A percentile compares a stretch with the other conserved stretches of the same genome.
phyloP scores from a whole-genome alignment of 441 rosid genomes.

The Daphne laureola region DNA sequence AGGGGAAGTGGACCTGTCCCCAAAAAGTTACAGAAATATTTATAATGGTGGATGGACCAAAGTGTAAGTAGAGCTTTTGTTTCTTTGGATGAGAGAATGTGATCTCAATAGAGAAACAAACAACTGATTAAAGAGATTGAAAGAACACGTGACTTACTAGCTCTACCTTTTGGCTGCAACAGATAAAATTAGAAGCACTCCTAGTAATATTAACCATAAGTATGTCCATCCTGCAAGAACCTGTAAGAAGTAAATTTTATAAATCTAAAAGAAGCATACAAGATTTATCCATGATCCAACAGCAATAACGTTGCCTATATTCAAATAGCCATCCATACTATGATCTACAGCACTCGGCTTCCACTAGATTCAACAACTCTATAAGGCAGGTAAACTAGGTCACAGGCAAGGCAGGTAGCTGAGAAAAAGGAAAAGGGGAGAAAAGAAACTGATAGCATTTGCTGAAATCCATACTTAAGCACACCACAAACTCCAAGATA shows the following conservation, averaged over 20 bases:
- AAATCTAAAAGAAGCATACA: not conserved
- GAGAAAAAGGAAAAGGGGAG: not conserved
- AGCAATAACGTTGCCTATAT: no score
- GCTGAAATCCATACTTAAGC: not conserved
- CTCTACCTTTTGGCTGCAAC: conserved; percentile 69
- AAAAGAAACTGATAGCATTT: not conserved
- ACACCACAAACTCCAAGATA: not conserved
- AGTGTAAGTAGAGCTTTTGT: no score
- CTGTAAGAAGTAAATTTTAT: conserved; percentile 22
- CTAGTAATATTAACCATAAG: conserved; percentile 27
- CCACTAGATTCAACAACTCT: not conserved
- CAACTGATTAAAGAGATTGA: not conserved
- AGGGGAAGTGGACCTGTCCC: conserved; percentile 33
- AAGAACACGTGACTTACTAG: conserved; percentile 27
- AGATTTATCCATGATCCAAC: not conserved
- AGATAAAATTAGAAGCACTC: conserved; percentile 24
- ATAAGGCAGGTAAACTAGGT: not conserved
- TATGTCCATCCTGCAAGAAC: conserved; percentile 67
- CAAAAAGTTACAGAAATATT: not conserved
- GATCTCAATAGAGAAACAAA: no score
- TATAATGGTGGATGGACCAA: no score
- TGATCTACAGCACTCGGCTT: no score
- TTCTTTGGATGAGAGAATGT: no score
- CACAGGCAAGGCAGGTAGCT: no score
- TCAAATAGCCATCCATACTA: not conserved